Evolutionary conservation across 352 stramenopile genomes (phyloP).

Genomic region (Phytopythium aichiense): DNA sequence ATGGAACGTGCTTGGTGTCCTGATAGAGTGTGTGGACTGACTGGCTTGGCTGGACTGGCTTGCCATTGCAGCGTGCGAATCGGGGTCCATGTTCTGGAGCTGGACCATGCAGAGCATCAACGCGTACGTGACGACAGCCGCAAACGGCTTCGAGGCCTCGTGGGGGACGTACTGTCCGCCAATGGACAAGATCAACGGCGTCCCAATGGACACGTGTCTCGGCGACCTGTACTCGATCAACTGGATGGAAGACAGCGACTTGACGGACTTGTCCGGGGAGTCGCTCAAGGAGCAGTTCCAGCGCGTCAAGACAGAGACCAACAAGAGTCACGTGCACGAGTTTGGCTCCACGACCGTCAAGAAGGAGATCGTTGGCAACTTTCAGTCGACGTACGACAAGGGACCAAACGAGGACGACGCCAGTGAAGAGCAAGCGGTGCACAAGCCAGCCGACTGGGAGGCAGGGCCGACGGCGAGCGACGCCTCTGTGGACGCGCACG

Average conservation of each 20-base stretch:
- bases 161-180: conserved; percentile 89
- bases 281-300: conserved; percentile 76
- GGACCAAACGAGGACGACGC: conserved; percentile 18
- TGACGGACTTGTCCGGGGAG: conserved; percentile 71
- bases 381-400: conserved; percentile 75
- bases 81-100: conserved; percentile 87
- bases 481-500: conserved; percentile 49
- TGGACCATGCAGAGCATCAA: conserved; percentile 79
- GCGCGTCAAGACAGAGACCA: conserved; percentile 67
- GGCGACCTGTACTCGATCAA: conserved; percentile 90
- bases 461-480: conserved; percentile 7
- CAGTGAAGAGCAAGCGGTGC: conserved; percentile 4
- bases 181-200: conserved; percentile 64
- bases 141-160: conserved; percentile 84
- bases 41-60: not conserved
- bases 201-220: conserved; percentile 74
- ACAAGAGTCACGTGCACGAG: conserved; percentile 78
- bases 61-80: conserved; percentile 76
- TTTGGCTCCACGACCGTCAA: conserved; percentile 57
- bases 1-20: no score
- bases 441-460: not conserved
- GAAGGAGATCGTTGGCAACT: conserved; percentile 81
- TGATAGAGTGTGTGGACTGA: not conserved
- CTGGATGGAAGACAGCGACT: conserved; percentile 91
- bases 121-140: conserved; percentile 87